Conservation (phyloP, 2,329 filamentous ascomycete species). For the Didymella exigua region DNA sequence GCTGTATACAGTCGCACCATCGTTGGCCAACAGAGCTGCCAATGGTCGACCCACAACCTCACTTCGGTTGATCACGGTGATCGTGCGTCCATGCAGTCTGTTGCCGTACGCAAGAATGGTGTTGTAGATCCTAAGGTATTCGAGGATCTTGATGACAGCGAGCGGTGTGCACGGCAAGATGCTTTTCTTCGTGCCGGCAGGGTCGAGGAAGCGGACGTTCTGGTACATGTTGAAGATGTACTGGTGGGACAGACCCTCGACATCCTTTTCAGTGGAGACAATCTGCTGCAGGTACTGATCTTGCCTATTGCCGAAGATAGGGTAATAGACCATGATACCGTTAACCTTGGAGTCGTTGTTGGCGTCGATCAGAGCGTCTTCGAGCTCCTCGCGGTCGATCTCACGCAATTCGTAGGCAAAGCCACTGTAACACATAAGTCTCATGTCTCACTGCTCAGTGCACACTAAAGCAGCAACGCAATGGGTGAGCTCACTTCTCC, state of each 20-base stretch:
- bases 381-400: slow-evolving; percentile 84
- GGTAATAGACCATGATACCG: slow-evolving; percentile 97
- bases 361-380: slow-evolving; percentile 84
- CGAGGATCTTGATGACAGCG: slow-evolving; percentile 94
- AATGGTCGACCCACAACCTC: slow-evolving; percentile 95
- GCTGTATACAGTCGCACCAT: slow-evolving; percentile 93
- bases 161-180: slow-evolving; percentile 95
- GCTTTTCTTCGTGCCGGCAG: slow-evolving; percentile 79
- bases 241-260: slow-evolving; percentile 90
- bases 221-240: slow-evolving; percentile 99
- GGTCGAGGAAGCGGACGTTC: slow-evolving; percentile 93
- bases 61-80: slow-evolving; percentile 94
- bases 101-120: slow-evolving; percentile 91
- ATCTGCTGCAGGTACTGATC: slow-evolving; percentile 97
- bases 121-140: slow-evolving; percentile 96
- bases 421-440: slow-evolving; percentile 62
- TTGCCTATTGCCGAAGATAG: slow-evolving; percentile 88
- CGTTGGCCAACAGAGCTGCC: slow-evolving; percentile 91
- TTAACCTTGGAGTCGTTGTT: slow-evolving; percentile 80
- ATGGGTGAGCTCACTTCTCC: slow-evolving; percentile 76
- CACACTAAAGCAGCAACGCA: slow-evolving; percentile 12
- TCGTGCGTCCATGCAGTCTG: slow-evolving; percentile 87
- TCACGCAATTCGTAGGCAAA: slow-evolving; percentile 86
- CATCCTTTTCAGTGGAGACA: slow-evolving; percentile 87
- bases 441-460: neutral